Percentiles rank a stretch among this genome's conserved stretches.
Evolutionary conservation across 2,329 filamentous ascomycete genomes (phyloP).

Genomic region (Microcyclospora tardicrescens): DNA sequence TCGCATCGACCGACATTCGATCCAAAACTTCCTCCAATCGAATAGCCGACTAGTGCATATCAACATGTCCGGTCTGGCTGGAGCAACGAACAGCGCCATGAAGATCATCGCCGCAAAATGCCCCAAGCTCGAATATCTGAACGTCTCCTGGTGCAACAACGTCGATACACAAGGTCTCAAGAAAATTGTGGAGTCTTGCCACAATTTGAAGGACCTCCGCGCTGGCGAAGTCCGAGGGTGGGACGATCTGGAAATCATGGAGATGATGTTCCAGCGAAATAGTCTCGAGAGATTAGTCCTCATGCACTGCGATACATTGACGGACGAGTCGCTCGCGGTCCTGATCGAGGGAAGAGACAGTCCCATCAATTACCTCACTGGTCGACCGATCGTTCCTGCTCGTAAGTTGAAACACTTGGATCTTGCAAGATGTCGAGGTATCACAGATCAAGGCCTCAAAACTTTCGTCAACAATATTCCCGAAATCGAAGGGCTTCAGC

Average conservation of each 20-base stretch:
- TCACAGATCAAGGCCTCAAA: slow-evolving; percentile 63
- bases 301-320: slow-evolving; percentile 66
- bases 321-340: slow-evolving; percentile 56
- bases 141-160: slow-evolving; percentile 86
- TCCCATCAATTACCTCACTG: slow-evolving; percentile 68
- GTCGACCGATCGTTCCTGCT: slow-evolving; percentile 60
- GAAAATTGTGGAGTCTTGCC: slow-evolving; percentile 59
- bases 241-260: slow-evolving; percentile 57
- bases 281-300: slow-evolving; percentile 70
- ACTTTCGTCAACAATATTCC: slow-evolving; percentile 63
- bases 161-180: slow-evolving; percentile 66
- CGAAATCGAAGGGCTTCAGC: slow-evolving; percentile 65
- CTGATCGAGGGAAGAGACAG: slow-evolving; percentile 67
- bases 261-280: slow-evolving; percentile 66
- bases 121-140: slow-evolving; percentile 66
- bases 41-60: slow-evolving; percentile 71
- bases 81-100: slow-evolving; percentile 73
- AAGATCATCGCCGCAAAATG: slow-evolving; percentile 74
- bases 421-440: slow-evolving; percentile 59
- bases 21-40: slow-evolving; percentile 64
- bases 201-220: slow-evolving; percentile 62
- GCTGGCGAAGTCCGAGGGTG: slow-evolving; percentile 74
- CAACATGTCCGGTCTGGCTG: slow-evolving; percentile 70
- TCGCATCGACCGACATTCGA: slow-evolving; percentile 64
- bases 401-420: slow-evolving; percentile 75